Conservation (phyloP, 1,284 basidiomycete genomes). For the Irpex sp. region DNA sequence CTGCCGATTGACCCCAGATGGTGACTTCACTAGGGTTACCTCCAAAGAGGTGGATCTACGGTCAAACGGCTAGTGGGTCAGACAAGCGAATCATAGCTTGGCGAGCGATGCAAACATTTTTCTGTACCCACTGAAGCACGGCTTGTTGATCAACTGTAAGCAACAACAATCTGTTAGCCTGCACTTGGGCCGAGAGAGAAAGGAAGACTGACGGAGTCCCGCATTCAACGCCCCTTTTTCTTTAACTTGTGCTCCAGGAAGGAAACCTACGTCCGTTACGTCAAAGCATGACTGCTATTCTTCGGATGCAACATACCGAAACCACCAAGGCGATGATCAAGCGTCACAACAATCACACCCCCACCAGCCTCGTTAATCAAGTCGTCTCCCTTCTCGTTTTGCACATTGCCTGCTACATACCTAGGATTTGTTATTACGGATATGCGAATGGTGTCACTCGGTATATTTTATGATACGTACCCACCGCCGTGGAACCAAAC, state of each 20-base stretch:
- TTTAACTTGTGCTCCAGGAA: neutral
- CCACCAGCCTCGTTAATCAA: neutral
- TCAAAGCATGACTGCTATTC: too few relatives aligned
- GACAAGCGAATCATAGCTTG: too few relatives aligned
- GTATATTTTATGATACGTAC: neutral
- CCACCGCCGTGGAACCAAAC: neutral
- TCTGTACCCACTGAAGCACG: neutral
- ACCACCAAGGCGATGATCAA: neutral
- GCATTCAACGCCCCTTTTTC: neutral
- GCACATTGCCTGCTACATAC: neutral
- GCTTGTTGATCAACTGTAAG: slow-evolving; percentile 1
- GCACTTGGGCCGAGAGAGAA: neutral
- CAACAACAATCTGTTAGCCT: neutral
- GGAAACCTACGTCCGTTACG: neutral
- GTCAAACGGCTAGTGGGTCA: neutral
- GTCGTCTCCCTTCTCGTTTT: neutral
- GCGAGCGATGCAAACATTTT: neutral
- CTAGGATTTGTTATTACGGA: neutral
- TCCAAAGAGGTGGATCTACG: slow-evolving; percentile 1
- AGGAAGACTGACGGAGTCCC: neutral
- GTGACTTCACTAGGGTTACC: neutral
- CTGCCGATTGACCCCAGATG: slow-evolving; percentile 1
- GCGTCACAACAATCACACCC: neutral
- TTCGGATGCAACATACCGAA: neutral
- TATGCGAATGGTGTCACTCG: too few relatives aligned